Conservation (phyloP, 805 yeast genomes). For the Teunomyces stri region DNA sequence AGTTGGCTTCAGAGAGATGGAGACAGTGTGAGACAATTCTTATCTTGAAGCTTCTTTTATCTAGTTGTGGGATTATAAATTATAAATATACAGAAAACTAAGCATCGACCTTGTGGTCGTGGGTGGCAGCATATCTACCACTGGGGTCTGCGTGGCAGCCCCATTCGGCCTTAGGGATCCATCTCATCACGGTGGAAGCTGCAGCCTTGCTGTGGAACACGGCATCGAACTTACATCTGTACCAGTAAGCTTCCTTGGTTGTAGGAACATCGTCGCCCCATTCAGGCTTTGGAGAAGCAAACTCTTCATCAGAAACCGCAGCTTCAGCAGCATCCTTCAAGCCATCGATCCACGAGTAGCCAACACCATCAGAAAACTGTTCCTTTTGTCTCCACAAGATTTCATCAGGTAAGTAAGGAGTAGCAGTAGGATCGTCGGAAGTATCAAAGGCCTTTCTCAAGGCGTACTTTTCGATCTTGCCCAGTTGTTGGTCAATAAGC, state of each 20-base stretch:
- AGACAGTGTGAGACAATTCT: conserved; percentile 44
- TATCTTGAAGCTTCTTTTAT: conserved; percentile 14
- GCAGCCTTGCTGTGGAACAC: conserved; percentile 85
- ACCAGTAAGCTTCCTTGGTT: conserved; percentile 99
- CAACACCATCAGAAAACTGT: conserved; percentile 99
- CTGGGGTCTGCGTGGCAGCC: conserved; percentile 99
- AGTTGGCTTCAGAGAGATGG: conserved; percentile 51
- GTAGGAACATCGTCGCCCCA: conserved; percentile 96
- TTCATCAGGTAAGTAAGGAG: conserved; percentile 93
- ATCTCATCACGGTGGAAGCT: conserved; percentile 96
- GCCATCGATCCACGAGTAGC: conserved; percentile 98
- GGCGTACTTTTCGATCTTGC: conserved; percentile 90
- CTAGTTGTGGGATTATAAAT: not conserved
- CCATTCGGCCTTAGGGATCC: conserved; percentile 99
- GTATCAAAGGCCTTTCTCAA: conserved; percentile 98
- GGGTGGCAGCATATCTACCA: conserved; percentile 93
- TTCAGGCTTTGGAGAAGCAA: conserved; percentile 85
- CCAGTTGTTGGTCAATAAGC: conserved; percentile 68
- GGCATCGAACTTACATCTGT: conserved; percentile 94
- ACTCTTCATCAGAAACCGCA: conserved; percentile 83
- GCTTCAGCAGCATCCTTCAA: conserved; percentile 93
- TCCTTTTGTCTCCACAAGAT: conserved; percentile 99
- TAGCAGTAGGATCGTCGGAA: conserved; percentile 67
- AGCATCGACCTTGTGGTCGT: conserved; percentile 52
- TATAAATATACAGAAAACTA: not conserved